Conservation (phyloP, 129 eudicot genomes). For the Dittrichia graveolens region DNA sequence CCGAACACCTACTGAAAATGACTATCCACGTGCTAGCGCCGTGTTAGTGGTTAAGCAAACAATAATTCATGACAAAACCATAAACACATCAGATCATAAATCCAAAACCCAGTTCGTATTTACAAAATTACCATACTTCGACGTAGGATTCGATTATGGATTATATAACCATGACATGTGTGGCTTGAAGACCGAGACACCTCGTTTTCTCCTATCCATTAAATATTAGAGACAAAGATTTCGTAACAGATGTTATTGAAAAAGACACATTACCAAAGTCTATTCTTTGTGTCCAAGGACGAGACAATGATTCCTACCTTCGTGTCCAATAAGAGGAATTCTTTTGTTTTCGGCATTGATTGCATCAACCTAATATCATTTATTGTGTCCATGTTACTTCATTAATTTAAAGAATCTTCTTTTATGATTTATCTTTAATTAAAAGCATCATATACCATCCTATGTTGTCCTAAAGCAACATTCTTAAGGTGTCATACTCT, state of each 20-base stretch:
- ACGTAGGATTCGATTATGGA: no score
- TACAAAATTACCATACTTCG: neutral
- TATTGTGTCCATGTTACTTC: no score
- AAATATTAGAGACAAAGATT: neutral
- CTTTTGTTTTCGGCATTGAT: no score
- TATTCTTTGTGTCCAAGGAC: neutral
- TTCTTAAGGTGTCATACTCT: no score
- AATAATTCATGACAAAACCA: neutral
- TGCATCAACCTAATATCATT: no score
- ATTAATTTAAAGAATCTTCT: no score
- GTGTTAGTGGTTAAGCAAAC: neutral
- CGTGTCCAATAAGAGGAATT: no score
- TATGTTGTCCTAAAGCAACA: no score
- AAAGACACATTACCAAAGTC: conserved; percentile 21
- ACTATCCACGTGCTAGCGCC: neutral
- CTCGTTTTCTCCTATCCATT: neutral
- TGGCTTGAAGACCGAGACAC: neutral
- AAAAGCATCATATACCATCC: no score
- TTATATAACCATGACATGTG: neutral
- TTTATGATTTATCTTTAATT: no score
- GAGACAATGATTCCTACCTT: conserved; percentile 6
- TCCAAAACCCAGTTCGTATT: neutral
- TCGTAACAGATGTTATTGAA: neutral
- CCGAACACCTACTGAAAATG: neutral
- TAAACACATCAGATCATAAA: neutral